Conservation (phyloP, 1,284 basidiomycete species). For the Trichosporon inkin region DNA sequence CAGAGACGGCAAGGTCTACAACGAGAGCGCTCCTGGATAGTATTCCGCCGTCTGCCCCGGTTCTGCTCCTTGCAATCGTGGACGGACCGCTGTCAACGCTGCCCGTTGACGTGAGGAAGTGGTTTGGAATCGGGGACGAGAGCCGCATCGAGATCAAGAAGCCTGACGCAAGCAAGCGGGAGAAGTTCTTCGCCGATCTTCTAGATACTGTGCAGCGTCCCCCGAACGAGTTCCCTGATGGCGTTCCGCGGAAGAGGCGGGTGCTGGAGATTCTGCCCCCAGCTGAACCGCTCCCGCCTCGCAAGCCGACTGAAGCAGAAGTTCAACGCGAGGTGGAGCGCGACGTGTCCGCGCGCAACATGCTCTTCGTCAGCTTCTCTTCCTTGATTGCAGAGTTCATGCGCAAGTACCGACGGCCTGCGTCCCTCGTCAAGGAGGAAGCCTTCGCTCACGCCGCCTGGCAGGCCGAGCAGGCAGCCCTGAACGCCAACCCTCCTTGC, state of each 20-base stretch:
- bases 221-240: constrained; percentile 88
- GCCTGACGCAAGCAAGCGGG: constrained; percentile 61
- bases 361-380: constrained; percentile 81
- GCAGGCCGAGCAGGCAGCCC: constrained; percentile 26
- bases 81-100: constrained; percentile 70
- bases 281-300: constrained; percentile 83
- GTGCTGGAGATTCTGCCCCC: constrained; percentile 80
- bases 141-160: constrained; percentile 64
- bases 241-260: constrained; percentile 74
- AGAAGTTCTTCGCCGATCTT: constrained; percentile 71
- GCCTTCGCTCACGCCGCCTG: constrained; percentile 22
- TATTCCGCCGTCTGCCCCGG: constrained; percentile 82
- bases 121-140: constrained; percentile 80
- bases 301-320: constrained; percentile 76
- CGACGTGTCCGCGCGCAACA: constrained; percentile 71
- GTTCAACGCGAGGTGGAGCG: constrained; percentile 75
- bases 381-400: constrained; percentile 84
- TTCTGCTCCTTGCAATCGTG: constrained; percentile 82
- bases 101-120: constrained; percentile 76
- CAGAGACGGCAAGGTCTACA: constrained; percentile 78
- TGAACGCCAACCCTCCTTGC: constrained; percentile 6
- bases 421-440: constrained; percentile 62
- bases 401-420: constrained; percentile 89
- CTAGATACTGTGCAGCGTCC: constrained; percentile 65
- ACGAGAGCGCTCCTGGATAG: constrained; percentile 87